Conservation (phyloP, 2,329 filamentous ascomycete species). For the Lecanicillium sp. region DNA sequence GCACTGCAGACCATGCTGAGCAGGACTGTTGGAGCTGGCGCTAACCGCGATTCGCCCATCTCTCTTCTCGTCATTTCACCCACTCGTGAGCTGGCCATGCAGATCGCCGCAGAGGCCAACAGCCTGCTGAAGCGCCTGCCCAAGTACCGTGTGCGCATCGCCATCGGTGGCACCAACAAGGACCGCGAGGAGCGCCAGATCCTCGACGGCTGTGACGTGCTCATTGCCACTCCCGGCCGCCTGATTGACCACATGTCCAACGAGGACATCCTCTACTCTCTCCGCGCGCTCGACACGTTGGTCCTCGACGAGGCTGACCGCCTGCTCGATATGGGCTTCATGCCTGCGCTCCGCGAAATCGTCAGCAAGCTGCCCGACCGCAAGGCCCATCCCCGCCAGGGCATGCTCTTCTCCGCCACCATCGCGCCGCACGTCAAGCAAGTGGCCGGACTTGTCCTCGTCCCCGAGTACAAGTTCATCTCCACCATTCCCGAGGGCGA, state of each 20-base stretch:
- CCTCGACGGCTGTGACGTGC: slow-evolving; percentile 66
- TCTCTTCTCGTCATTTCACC: slow-evolving; percentile 62
- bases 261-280: slow-evolving; percentile 60
- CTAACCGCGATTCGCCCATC: slow-evolving; percentile 34
- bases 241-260: slow-evolving; percentile 73
- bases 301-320: slow-evolving; percentile 81
- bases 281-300: slow-evolving; percentile 66
- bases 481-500: slow-evolving; percentile 73
- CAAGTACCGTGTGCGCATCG: slow-evolving; percentile 67
- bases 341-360: slow-evolving; percentile 72
- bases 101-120: slow-evolving; percentile 65
- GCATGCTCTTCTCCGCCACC: slow-evolving; percentile 82
- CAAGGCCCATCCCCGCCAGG: slow-evolving; percentile 53
- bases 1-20: slow-evolving; percentile 69
- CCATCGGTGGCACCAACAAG: slow-evolving; percentile 76
- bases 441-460: slow-evolving; percentile 63
- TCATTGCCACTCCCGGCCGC: slow-evolving; percentile 76
- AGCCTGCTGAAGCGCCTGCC: slow-evolving; percentile 67
- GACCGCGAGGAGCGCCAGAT: slow-evolving; percentile 65
- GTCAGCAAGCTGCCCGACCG: slow-evolving; percentile 63
- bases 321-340: slow-evolving; percentile 78
- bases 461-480: slow-evolving; percentile 69
- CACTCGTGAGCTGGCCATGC: slow-evolving; percentile 63
- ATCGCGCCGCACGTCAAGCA: slow-evolving; percentile 73
- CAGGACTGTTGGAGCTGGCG: slow-evolving; percentile 24